phyloP scores from a whole-genome alignment of 805 yeast species.

The Metschnikowia gelsemii region DNA sequence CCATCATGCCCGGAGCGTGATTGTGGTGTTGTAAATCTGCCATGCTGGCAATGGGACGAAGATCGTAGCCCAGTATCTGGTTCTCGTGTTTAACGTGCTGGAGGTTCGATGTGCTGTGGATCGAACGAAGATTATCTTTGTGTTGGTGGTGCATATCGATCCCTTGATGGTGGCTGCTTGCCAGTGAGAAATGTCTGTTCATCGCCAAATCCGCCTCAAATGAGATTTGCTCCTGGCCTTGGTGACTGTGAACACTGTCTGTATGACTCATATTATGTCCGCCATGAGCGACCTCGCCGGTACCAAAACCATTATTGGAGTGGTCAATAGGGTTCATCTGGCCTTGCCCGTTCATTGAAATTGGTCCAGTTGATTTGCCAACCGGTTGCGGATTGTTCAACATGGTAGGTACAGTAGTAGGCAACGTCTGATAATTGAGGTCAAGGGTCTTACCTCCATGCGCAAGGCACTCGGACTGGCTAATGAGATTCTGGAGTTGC shows the following conservation, averaged over 20 bases:
- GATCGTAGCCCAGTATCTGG: conserved; percentile 9
- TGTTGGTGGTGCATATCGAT: conserved; percentile 4
- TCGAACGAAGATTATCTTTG: conserved; percentile 24
- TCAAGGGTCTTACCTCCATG: conserved; percentile 27
- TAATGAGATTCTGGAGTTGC: conserved; percentile 43
- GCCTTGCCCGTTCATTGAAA: conserved; percentile 7
- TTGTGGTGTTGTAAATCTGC: conserved; percentile 18
- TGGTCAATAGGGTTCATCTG: conserved; percentile 4
- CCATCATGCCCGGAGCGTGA: conserved; percentile 7
- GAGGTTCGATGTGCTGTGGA: conserved; percentile 35
- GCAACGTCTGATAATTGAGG: conserved; percentile 29
- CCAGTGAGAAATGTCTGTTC: conserved; percentile 11
- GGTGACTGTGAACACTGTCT: conserved; percentile 2
- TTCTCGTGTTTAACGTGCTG: conserved; percentile 20
- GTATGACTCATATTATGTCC: too few species aligned
- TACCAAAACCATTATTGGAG: conserved; percentile 2
- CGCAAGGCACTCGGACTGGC: conserved; percentile 31
- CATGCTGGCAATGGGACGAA: conserved; percentile 21
- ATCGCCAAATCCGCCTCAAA: conserved; percentile 13
- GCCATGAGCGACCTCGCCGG: conserved; percentile 1
- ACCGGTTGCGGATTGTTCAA: conserved; percentile 18
- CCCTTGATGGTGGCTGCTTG: conserved; percentile 3
- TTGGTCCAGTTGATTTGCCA: not conserved
- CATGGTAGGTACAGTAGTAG: conserved; percentile 43
- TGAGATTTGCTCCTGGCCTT: conserved; percentile 9